phyloP scores from a whole-genome alignment of 2,329 filamentous ascomycete genomes.

The Alternaria incomplexa region DNA sequence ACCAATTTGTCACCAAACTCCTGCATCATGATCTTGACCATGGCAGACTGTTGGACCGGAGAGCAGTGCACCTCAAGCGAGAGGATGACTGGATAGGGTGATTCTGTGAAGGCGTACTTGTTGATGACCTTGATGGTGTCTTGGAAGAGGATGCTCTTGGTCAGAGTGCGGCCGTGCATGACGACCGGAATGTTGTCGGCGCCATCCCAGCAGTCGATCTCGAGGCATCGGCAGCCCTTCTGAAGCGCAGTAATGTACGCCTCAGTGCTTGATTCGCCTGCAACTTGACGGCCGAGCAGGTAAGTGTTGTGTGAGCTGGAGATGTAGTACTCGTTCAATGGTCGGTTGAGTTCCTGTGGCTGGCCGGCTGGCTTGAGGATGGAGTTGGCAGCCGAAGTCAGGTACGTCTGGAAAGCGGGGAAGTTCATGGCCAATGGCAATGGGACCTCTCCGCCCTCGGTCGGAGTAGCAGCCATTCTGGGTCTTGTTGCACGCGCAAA shows the following conservation, averaged over 20 bases:
- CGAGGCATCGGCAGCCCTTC: conserved; percentile 90
- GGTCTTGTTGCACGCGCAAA: conserved; percentile 57
- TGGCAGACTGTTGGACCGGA: conserved; percentile 78
- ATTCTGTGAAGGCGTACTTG: conserved; percentile 89
- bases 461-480: conserved; percentile 49
- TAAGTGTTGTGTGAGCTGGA: conserved; percentile 99
- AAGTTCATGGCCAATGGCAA: conserved; percentile 72
- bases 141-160: conserved; percentile 84
- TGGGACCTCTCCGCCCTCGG: conserved; percentile 38
- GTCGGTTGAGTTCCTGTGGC: conserved; percentile 73
- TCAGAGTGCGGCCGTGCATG: conserved; percentile 88
- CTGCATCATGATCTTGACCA: conserved; percentile 88
- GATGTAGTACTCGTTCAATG: conserved; percentile 96
- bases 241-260: conserved; percentile 90
- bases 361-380: conserved; percentile 67
- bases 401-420: conserved; percentile 71
- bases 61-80: conserved; percentile 96
- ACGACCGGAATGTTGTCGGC: conserved; percentile 85
- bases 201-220: conserved; percentile 98
- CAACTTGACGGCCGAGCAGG: conserved; percentile 86
- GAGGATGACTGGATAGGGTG: conserved; percentile 88
- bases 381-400: conserved; percentile 63
- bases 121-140: conserved; percentile 94
- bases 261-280: conserved; percentile 89
- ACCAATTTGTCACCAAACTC: conserved; percentile 83